Evolutionary conservation across 306 rosid genomes (phyloP), one percentile per base, ranked within the genome.

Genomic region (Corylus avellana): DNA sequence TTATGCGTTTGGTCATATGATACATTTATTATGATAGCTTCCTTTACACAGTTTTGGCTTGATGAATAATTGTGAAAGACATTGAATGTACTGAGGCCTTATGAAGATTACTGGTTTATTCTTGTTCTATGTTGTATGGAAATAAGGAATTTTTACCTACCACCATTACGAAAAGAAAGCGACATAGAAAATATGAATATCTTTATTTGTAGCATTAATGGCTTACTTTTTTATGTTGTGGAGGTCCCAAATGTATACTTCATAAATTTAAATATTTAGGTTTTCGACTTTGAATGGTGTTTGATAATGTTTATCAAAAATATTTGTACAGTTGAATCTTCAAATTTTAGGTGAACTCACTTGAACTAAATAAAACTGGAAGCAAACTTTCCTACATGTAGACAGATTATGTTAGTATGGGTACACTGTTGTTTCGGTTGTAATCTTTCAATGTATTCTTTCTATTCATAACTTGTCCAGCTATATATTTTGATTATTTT

Each of bases 1-100:
- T 79, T 66, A 42, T 81, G n/a, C 29, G n/a, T 72, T 67, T 14
- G 10, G 62, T 39, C 59, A 18, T 49, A 62, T 62, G 78, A 57
- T 25, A 51, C 68, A 77, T 74, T 63, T 67, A 56, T 75, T 42
- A 16, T 77, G 47, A 63, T 64, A 54, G 39, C 25, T 58, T 77
- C 73, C 49, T 14, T 10, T 25, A 27, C 16, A 61, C 37, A 61
- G 37, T 29, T 61, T 11, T 61, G 37, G 39, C 67, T 27, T 61
- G 67, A 61, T 12, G 67, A 61, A 25, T 61, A 12, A 27, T 27
- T 61, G 18, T 61, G 67, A 61, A 61, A 25, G 8, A 59, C 13
- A 4, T 58, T 58, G 35, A 22, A 42, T 42, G 46, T 0, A 6
- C 46, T 42, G 46, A 42, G 46, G 46, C 46, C 46, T 42, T 42